phyloP scores from a whole-genome alignment of 345 rosid genomes.

The Sonneratia caseolaris region DNA sequence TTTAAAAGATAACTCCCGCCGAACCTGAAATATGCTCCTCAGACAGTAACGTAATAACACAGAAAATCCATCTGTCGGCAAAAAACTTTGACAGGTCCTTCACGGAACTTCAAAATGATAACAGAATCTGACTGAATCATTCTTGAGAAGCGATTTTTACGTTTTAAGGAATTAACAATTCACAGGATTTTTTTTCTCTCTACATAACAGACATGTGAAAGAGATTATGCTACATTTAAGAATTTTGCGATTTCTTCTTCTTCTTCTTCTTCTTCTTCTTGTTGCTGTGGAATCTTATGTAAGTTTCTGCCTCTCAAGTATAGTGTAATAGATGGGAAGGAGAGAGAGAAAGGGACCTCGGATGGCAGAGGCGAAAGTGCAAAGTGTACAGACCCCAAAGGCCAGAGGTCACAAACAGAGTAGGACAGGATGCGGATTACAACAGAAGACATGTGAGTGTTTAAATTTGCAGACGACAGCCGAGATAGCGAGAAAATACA shows the following conservation, averaged over 20 bases:
- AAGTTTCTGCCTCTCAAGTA: not conserved
- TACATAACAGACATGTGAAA: not conserved
- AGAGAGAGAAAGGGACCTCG: not conserved
- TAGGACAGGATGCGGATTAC: not conserved
- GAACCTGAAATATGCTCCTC: constrained; percentile 12
- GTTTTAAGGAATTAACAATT: not conserved
- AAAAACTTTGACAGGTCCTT: not conserved
- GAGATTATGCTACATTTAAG: not conserved
- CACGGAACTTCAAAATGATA: not conserved
- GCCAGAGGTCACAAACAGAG: not conserved
- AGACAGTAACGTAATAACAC: not conserved
- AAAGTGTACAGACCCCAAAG: not conserved
- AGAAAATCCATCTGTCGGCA: not conserved
- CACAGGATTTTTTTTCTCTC: not conserved
- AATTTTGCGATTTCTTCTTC: not conserved
- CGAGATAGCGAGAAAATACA: not conserved
- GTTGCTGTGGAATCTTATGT: not conserved
- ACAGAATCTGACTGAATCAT: not conserved
- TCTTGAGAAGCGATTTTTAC: not conserved
- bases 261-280: no score
- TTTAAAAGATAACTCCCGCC: constrained; percentile 16
- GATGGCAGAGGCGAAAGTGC: not conserved
- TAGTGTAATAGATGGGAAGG: not conserved
- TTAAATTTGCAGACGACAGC: not conserved
- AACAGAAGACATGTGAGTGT: not conserved